Evolutionary conservation across 2,329 filamentous ascomycete genomes (phyloP).

Genomic region (Neonectria ditissima): DNA sequence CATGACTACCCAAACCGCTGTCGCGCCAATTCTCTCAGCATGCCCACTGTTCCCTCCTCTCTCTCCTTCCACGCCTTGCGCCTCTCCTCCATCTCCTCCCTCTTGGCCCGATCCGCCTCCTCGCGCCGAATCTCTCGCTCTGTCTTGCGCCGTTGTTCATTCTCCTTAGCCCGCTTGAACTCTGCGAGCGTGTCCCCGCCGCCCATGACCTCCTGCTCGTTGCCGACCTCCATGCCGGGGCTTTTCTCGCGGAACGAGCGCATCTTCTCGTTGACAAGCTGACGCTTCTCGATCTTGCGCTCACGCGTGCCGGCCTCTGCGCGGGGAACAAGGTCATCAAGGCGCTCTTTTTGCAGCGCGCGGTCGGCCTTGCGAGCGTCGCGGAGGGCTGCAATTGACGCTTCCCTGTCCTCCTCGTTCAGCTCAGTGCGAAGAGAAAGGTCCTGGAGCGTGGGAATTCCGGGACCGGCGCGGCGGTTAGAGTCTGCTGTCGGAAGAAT

Average conservation of each 20-base stretch:
- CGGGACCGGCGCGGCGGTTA: slow-evolving; percentile 59
- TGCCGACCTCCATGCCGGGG: slow-evolving; percentile 66
- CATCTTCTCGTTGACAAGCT: slow-evolving; percentile 78
- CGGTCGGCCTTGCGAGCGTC: slow-evolving; percentile 74
- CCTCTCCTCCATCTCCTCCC: slow-evolving; percentile 84
- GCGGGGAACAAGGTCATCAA: slow-evolving; percentile 85
- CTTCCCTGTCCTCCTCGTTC: slow-evolving; percentile 61
- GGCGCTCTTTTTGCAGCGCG: slow-evolving; percentile 73
- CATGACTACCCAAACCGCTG: slow-evolving; percentile 75
- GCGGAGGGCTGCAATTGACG: slow-evolving; percentile 68
- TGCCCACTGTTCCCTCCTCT: slow-evolving; percentile 87
- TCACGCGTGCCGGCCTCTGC: slow-evolving; percentile 87
- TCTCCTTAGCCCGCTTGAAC: slow-evolving; percentile 74
- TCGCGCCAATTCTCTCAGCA: slow-evolving; percentile 81
- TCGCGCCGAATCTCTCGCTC: slow-evolving; percentile 87
- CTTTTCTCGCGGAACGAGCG: slow-evolving; percentile 78
- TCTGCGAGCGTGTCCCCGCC: slow-evolving; percentile 74
- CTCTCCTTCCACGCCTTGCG: slow-evolving; percentile 76
- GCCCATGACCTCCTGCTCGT: slow-evolving; percentile 83
- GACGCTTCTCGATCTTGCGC: slow-evolving; percentile 87
- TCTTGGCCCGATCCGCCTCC: slow-evolving; percentile 79
- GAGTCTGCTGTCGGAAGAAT: slow-evolving; percentile 41
- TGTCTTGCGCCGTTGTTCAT: slow-evolving; percentile 79
- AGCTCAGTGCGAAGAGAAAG: slow-evolving; percentile 70
- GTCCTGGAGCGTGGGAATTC: slow-evolving; percentile 80